Evolutionary conservation across 2,329 filamentous ascomycete species (phyloP), one percentile per base, ranked within the genome.

Genomic region (Neonectria coccinea): DNA sequence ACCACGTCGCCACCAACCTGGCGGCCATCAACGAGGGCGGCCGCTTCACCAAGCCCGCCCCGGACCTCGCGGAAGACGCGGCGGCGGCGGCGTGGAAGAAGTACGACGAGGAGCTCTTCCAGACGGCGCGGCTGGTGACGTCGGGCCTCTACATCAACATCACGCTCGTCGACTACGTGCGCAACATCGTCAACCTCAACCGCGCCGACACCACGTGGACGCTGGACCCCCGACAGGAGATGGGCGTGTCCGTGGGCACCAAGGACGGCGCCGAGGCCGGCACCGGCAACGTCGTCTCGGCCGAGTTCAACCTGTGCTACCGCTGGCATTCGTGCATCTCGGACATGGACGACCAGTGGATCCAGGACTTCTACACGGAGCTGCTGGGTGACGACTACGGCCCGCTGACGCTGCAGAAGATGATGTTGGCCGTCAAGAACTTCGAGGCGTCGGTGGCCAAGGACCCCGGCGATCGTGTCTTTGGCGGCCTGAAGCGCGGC

Each of bases 221-320:
- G 1, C 84, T 97, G 31, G 92, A 96, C 72, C 93, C 92, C 1
- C 86, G 93, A 25, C 85, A 88, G 12, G 88, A 91, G 70, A 91
- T 90, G 78, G 89, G 86, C 42, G 84, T 84, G 1, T 78, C 83
- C 3, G 81, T 78, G 0, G 84, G 83, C 67, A 89, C 83, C 9
- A 83, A 84, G 33, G 78, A 85, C 2, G 86, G 87, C 1, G 87
- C 91, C 0, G 88, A 92, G 48, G 85, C 89, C 25, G 93, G 92
- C 45, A 88, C 91, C 0, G 93, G 93, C 55, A 97, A 96, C 73
- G 89, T 91, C 68, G 92, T 95, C 5, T 95, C 92, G 0, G 92
- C 91, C 4, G 93, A 97, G 80, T 97, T 97, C 83, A 97, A 96
- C 75, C 84, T 97, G 10, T 91, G 92, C 70, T 97, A 97, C 77